Conservation (phyloP, 2,329 filamentous ascomycete genomes). For the Microsporum canis region DNA sequence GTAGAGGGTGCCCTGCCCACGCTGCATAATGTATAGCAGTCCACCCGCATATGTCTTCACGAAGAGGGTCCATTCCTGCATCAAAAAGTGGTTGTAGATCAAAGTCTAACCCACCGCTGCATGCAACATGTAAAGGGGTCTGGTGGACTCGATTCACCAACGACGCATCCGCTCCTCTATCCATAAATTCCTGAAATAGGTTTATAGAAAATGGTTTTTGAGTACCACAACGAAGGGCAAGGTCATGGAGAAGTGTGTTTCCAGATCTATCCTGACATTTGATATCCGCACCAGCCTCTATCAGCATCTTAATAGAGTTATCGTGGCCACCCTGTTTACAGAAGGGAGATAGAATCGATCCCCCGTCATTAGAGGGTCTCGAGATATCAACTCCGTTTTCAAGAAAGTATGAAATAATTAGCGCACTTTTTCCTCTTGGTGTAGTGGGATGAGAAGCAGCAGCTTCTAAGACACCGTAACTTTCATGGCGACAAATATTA, state of each 20-base stretch:
- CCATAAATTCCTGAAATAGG: neutral
- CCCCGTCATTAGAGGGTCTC: neutral
- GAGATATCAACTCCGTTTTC: neutral
- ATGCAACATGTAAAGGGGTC: conserved; percentile 6
- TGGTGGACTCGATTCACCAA: neutral
- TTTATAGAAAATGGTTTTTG: neutral
- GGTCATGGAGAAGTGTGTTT: conserved; percentile 4
- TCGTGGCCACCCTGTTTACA: neutral
- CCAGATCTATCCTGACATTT: neutral
- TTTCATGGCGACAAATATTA: neutral
- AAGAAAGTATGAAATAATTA: neutral
- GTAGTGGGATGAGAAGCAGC: neutral
- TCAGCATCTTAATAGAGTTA: neutral
- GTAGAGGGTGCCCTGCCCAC: neutral
- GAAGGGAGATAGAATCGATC: neutral
- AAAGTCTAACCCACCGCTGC: neutral
- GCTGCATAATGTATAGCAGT: conserved; percentile 6
- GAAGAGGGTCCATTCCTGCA: neutral
- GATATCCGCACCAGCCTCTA: conserved; percentile 6
- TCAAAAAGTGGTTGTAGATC: neutral
- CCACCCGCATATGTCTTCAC: conserved; percentile 2
- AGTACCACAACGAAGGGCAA: neutral
- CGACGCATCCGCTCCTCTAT: conserved; percentile 3
- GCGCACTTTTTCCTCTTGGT: no score
- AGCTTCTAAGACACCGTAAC: neutral